Evolutionary conservation across 2,329 filamentous ascomycete genomes (phyloP).

Genomic region (Leptographium galeiforme): DNA sequence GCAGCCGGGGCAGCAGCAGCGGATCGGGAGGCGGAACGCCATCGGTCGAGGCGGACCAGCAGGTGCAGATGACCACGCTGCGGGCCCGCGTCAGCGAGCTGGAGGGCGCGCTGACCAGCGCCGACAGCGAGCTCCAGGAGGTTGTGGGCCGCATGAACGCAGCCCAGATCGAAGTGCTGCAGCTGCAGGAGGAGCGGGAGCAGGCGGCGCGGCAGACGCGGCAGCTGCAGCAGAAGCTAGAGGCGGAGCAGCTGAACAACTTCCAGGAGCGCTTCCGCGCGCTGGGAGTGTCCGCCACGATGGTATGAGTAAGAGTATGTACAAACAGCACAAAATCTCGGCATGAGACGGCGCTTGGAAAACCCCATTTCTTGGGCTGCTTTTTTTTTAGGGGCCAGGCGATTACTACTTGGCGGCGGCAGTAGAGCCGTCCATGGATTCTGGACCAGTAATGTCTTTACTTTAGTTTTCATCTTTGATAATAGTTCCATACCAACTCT

Average conservation of each 20-base stretch:
- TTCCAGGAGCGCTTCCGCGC: slow-evolving; percentile 27
- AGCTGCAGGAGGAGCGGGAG: slow-evolving; percentile 63
- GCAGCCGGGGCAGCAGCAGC: slow-evolving; percentile 27
- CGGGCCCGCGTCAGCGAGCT: slow-evolving; percentile 71
- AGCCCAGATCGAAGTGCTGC: slow-evolving; percentile 71
- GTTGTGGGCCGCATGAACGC: slow-evolving; percentile 71
- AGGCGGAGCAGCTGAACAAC: slow-evolving; percentile 47
- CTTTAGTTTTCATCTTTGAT: background rate
- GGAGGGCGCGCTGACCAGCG: slow-evolving; percentile 63
- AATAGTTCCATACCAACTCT: background rate
- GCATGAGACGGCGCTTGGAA: background rate
- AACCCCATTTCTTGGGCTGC: background rate
- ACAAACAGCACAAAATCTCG: too few species aligned
- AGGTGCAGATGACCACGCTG: slow-evolving; percentile 60
- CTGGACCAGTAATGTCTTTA: background rate
- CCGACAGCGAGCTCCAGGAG: slow-evolving; percentile 71
- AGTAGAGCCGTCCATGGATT: too few species aligned
- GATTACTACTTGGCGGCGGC: background rate
- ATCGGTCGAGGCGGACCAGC: slow-evolving; percentile 48
- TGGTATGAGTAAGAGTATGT: background rate
- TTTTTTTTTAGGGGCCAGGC: background rate
- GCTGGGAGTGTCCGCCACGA: slow-evolving; percentile 8
- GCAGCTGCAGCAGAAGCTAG: slow-evolving; percentile 53
- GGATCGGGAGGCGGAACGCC: background rate
- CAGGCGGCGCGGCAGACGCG: slow-evolving; percentile 60